Percentiles rank a stretch among this genome's conserved stretches.
phyloP scores from a whole-genome alignment of 202 grass and related monocot genomes.

The Brachypodium distachyon region DNA sequence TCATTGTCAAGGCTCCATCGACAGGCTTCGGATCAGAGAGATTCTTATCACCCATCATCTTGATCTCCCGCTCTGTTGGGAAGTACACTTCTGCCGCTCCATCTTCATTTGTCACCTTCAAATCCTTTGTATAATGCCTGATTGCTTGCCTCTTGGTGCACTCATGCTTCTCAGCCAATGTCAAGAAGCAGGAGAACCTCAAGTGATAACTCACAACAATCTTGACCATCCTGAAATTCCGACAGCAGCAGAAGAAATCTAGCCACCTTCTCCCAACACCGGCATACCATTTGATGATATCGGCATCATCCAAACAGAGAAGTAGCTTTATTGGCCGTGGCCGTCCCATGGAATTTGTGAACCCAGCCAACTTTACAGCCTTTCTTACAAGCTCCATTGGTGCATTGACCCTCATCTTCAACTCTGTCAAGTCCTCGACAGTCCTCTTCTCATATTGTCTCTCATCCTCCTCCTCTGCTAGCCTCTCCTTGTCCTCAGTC shows the following conservation, averaged over 20 bases:
- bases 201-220: conserved; percentile 80
- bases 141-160: conserved; percentile 80
- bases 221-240: conserved; percentile 88
- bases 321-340: conserved; percentile 81
- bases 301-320: conserved; percentile 75
- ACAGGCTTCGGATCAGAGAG: conserved; percentile 69
- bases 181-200: conserved; percentile 97
- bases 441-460: conserved; percentile 61
- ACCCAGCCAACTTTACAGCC: conserved; percentile 72
- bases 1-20: conserved; percentile 76
- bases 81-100: conserved; percentile 49
- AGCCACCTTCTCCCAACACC: conserved; percentile 80
- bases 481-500: conserved; percentile 44
- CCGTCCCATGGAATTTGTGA: conserved; percentile 84
- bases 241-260: conserved; percentile 87
- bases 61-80: conserved; percentile 74
- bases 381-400: conserved; percentile 76
- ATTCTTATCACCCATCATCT: conserved; percentile 92
- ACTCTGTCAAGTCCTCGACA: conserved; percentile 71
- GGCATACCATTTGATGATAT: conserved; percentile 95
- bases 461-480: conserved; percentile 65
- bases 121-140: conserved; percentile 85
- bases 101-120: conserved; percentile 54
- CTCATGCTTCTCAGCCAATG: conserved; percentile 86
- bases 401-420: conserved; percentile 70